These are phyloP conservation scores for Lentinula boryana DNA, from an alignment of 768 basidiomycete species.

Conservation along the genomic window DNA sequence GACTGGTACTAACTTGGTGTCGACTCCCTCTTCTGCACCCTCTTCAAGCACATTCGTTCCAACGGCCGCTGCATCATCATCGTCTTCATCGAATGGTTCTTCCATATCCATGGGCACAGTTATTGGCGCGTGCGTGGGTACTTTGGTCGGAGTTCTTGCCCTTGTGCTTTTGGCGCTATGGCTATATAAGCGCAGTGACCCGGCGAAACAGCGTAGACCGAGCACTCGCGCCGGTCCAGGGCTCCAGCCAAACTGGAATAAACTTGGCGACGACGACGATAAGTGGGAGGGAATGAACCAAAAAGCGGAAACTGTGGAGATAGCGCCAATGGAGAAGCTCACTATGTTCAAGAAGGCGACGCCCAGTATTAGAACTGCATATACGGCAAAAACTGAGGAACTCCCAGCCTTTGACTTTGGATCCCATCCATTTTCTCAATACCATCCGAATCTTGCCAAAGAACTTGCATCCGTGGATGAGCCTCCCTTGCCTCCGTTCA, in stretches of 20 bases:
- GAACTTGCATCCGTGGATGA: conserved; percentile 37
- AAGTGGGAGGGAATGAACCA: conserved; percentile 35
- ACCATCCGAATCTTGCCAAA: conserved; percentile 48
- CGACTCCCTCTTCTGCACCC: conserved; percentile 11
- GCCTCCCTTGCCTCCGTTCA: conserved; percentile 37
- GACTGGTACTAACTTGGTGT: conserved; percentile 12
- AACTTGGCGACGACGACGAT: conserved; percentile 46
- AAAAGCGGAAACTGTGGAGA: conserved; percentile 30
- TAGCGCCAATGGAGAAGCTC: conserved; percentile 53
- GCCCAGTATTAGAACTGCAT: conserved; percentile 47
- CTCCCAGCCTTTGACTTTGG: conserved; percentile 29
- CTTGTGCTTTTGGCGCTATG: conserved; percentile 48
- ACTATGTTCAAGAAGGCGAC: conserved; percentile 63
- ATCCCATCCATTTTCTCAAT: conserved; percentile 49
- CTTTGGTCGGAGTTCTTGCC: conserved; percentile 46
- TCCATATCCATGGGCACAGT: conserved; percentile 47
- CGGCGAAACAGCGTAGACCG: conserved; percentile 33
- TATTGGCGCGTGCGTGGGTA: conserved; percentile 58
- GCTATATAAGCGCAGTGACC: conserved; percentile 47
- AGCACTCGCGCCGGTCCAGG: conserved; percentile 31
- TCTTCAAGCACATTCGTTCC: conserved; percentile 10
- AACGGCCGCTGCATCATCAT: conserved; percentile 10
- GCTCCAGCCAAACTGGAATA: conserved; percentile 40
- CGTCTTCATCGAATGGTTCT: conserved; percentile 16
- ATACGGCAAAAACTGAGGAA: conserved; percentile 40